Conservation (phyloP, 1,284 basidiomycete species). For the Meripilus lineatus region DNA sequence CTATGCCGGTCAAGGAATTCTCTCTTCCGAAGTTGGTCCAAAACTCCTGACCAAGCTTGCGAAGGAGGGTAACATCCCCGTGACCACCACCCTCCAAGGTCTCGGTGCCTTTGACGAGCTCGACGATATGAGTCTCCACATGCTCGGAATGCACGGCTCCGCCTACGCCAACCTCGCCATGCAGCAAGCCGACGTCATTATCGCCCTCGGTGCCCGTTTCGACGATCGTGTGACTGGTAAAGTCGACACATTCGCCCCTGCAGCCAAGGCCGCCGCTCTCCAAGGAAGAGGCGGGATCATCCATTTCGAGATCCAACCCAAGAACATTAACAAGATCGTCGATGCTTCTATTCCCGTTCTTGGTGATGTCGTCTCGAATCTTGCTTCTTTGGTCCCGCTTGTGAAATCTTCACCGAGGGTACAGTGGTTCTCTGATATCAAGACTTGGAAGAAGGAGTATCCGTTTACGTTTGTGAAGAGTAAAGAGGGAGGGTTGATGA, state of each 20-base stretch:
- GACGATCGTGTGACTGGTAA: conserved; percentile 98
- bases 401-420: conserved; percentile 61
- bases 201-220: conserved; percentile 93
- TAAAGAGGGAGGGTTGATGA: conserved; percentile 63
- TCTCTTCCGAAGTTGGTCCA: conserved; percentile 82
- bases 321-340: conserved; percentile 99
- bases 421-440: conserved; percentile 83
- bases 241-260: conserved; percentile 87
- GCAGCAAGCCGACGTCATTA: conserved; percentile 96
- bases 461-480: conserved; percentile 88
- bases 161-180: conserved; percentile 98
- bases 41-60: conserved; percentile 79
- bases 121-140: conserved; percentile 85
- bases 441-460: conserved; percentile 82
- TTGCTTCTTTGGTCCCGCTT: conserved; percentile 79
- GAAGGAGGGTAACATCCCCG: conserved; percentile 89
- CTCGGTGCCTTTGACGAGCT: conserved; percentile 95
- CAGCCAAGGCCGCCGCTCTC: conserved; percentile 81
- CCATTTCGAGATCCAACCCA: conserved; percentile 98
- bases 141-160: conserved; percentile 99
- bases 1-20: conserved; percentile 92
- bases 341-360: conserved; percentile 92
- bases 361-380: conserved; percentile 87
- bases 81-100: conserved; percentile 95
- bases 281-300: conserved; percentile 94